phyloP scores from a whole-genome alignment of 768 basidiomycete species.

The Scleroderma citrinum region DNA sequence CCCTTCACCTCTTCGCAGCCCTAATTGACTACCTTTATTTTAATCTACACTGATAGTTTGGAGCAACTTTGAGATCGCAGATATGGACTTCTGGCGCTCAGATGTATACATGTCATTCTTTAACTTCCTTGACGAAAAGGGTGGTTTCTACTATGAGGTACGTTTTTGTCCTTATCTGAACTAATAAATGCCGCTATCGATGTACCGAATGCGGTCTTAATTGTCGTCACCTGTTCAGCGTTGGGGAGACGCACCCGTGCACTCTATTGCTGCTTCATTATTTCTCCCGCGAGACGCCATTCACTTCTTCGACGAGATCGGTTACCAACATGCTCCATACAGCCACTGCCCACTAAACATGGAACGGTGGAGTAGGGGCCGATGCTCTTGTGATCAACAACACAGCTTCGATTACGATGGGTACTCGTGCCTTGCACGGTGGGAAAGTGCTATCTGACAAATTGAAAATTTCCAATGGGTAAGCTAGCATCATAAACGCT shows the following conservation, averaged over 20 bases:
- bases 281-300: conserved; percentile 86
- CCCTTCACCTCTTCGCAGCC: neutral
- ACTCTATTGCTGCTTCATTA: conserved; percentile 87
- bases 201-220: neutral
- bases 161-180: neutral
- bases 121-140: conserved; percentile 68
- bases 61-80: conserved; percentile 92
- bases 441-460: conserved; percentile 9
- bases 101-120: conserved; percentile 84
- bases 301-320: conserved; percentile 94
- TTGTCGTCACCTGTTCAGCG: conserved; percentile 38
- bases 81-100: conserved; percentile 79
- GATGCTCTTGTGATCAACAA: conserved; percentile 20
- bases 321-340: conserved; percentile 24
- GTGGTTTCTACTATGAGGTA: conserved; percentile 89
- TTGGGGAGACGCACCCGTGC: conserved; percentile 93
- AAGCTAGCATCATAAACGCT: neutral
- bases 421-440: conserved; percentile 22
- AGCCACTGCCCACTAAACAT: conserved; percentile 19
- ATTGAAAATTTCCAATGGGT: neutral
- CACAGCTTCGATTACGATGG: conserved; percentile 23
- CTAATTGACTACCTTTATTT: neutral
- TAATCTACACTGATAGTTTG: too few relatives aligned
- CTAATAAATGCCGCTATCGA: neutral
- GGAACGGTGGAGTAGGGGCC: conserved; percentile 16